Evolutionary conservation across 176 grass and related monocot species (phyloP), one percentile per base, ranked within the genome.

Genomic region (Dactylis glomerata): DNA sequence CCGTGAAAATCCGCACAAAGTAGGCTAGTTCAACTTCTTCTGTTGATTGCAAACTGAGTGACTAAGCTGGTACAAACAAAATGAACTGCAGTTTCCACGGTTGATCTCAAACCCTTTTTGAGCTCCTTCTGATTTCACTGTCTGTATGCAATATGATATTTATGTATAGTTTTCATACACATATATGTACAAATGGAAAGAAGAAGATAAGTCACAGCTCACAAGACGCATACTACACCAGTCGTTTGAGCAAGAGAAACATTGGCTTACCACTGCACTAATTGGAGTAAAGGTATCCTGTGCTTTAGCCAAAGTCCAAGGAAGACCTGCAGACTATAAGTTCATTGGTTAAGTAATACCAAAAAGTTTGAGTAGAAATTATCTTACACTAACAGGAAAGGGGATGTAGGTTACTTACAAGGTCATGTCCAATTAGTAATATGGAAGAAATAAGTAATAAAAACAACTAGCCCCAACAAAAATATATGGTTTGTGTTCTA

Each of bases 271-370:
- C 79, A 98, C 85, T 78, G 87, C 76, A 77, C 96, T 95, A 80
- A 98, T 98, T 57, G 96, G 96, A 77, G 96, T 95, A 68, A 98
- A 98, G 10, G 96, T 98, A 78, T 98, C 96, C 80, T 95, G 96
- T 77, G 89, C 89, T 95, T 98, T 98, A 57, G 87, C 96, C 83
- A 95, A 87, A 85, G 91, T 95, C 96, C 96, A 98, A 75, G 96
- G 96, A 26, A 98, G 93, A 81, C 96, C 96, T 83, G 87, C 89
- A 77, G 91, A 83, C 96, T 95, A 78, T 86, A 78, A 84, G 52
- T 67, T 61, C 32, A 61, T 23, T 47, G 44, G 23, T 83, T 57
- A 82, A 34, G 46, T 28, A 81, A 65, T 84, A 30, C 58, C 81
- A 37, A 42, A 75, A 82, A 45, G 6, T 40, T n/a, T 5, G 47